Evolutionary conservation across 1,284 basidiomycete genomes (phyloP), one percentile per base, ranked within the genome.

Genomic region (Cutaneotrichosporon sp.): DNA sequence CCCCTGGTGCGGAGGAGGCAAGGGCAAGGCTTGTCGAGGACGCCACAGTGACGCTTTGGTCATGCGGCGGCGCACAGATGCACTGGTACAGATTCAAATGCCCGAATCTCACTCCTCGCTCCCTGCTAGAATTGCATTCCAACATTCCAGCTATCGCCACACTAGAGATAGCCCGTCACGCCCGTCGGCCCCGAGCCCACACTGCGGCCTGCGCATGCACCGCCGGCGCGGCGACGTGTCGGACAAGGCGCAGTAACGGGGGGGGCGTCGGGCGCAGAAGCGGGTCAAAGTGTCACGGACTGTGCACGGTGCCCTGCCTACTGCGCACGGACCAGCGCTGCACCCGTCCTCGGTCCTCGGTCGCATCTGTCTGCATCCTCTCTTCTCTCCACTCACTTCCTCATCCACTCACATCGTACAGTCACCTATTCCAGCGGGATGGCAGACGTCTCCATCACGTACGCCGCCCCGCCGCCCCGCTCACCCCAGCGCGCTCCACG

Each of bases 401-500:
- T 47, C 22, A 18, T 16, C 18, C n/a, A n/a, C n/a, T n/a, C n/a
- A n/a, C n/a, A n/a, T n/a, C n/a, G n/a, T n/a, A 27, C 25, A 31
- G 27, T 14, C 22, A n/a, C 10, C 43, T n/a, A 16, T 18, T 7
- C 10, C 25, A 24, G 24, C 3, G 13, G 4, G 20, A 56, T 56
- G 43, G 29, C 45, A n/a, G 33, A 46, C 29, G 24, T 56, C 10
- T 42, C 54, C 20, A 56, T 56, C 54, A 47, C 27, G 54, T 56
- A 56, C 9, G 54, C 38, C 6, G 1, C 34, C 31, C 24, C 9
- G 8, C 22, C 5, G 5, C 47, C 5, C 20, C 7, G 36, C 54
- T 59, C 24, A 56, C 31, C 4, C 8, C 64, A 76, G 74, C 14
- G 64, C 74, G 0, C 64, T 77, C 10, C 42, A 63, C 33, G 72